Evolutionary conservation across 345 rosid species (phyloP).

Genomic region (Eucalyptus decipiens): DNA sequence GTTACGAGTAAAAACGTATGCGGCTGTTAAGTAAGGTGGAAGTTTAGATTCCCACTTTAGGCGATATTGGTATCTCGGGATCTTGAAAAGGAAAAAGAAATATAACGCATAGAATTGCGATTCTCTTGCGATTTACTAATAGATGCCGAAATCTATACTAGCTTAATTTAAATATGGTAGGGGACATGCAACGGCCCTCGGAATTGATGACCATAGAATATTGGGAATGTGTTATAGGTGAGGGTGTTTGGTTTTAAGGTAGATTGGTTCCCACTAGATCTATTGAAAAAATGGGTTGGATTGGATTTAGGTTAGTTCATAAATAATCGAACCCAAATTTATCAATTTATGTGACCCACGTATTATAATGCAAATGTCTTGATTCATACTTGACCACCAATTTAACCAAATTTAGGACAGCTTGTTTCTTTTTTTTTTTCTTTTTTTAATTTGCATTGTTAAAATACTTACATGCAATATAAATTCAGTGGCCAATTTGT

Average conservation of each 20-base stretch:
- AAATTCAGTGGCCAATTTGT: no score
- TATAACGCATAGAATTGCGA: fast-evolving
- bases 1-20: no score
- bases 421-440: no score
- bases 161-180: background rate
- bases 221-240: background rate
- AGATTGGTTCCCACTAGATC: background rate
- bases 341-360: no score
- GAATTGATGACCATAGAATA: background rate
- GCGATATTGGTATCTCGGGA: background rate
- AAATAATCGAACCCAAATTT: no score
- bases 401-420: no score
- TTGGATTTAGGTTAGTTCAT: no score
- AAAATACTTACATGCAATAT: no score
- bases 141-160: background rate
- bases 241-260: background rate
- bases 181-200: background rate
- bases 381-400: no score
- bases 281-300: no score
- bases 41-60: background rate
- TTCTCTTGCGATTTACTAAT: fast-evolving
- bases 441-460: no score
- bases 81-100: background rate
- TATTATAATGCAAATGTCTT: no score
- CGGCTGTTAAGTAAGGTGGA: background rate